Base-by-base conservation (phyloP, 1,139 yeast genomes). In the Fermentozyma sake region DNA sequence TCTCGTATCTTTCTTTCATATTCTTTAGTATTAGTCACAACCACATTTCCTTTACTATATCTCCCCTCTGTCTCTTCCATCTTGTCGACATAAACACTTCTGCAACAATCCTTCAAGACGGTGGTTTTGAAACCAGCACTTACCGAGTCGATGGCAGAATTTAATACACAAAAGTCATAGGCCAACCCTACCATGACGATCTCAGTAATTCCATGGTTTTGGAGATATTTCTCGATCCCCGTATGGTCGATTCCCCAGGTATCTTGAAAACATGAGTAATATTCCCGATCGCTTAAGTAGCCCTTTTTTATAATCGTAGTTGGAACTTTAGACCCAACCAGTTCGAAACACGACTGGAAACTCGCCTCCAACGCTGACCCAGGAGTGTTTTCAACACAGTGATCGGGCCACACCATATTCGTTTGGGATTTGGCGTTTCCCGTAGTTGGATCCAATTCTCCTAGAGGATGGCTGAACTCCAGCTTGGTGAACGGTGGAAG, bases 261-360 rank as follows among this genome's bases (percentile, higher is more conserved):
- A 51, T 89, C 97, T 30, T 69, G 62, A 50, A 89, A 87, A 21
- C 94, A 89, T n/a, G 95, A 85, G 48, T 87, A 89, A 52, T 80
- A 86, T 48, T 89, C 97, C 13, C 93, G 56, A 42, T 84, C 89
- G 14, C 58, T 58, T 17, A 79, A 52, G 34, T 64, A 69, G 0
- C 96, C 97, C 54, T 89, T 89, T 33, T 66, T 65, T 5, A 89
- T 76, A 2, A 75, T 52, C 0, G 58, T 42, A 23, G 52, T 53
- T 2, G 71, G 66, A 5, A 52, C 39, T n/a, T n/a, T n/a, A 1
- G 42, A 41, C 16, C 37, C 37, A 10, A 57, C 26, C 27, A 34
- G 36, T 11, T 52, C 49, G 35, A 61, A 61, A 3, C 31, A 32
- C 4, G 44, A 38, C 16, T 41, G 30, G 29, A 65, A 63, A 32